Evolutionary conservation across 208 protist species (phyloP), one percentile per base, ranked within the genome.

Genomic region (Crithidia thermophila): DNA sequence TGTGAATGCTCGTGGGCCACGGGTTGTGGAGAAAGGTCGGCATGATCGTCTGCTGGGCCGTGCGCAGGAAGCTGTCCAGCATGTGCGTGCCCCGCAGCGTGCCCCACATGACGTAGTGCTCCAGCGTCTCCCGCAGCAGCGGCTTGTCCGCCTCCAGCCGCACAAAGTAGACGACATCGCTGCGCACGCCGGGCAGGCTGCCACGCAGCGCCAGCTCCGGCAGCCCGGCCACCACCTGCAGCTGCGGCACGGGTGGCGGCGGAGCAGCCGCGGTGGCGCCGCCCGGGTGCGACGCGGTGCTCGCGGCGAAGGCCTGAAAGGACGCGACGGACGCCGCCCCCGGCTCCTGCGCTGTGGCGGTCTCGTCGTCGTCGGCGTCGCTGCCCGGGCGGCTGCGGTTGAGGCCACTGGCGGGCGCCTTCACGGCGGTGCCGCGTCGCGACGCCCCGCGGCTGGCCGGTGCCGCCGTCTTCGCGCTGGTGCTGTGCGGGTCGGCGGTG

Each of bases 1-100:
- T 98, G 77, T 97, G 82, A 50, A 99, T 95, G 78, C 91, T 98
- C 40, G 95, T 97, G 10, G 97, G 97, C 97, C 97, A 98, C 50
- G 82, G 82, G 66, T 96, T 96, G 34, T 75, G 68, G 47, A 97
- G 79, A 33, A 98, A 78, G 46, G 89, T 90, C 31, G 93, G 94
- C 66, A 91, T 82, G 31, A 93, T 82, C 20, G 95, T 79, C 31
- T 81, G 75, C 20, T 90, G 89, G 66, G 97, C 81, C 23, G 84
- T 59, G 40, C 94, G 93, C 16, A 98, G 83, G 64, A 98, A 91
- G 36, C 85, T 84, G 46, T 97, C 94, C 1, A 98, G 72, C 31
- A 93, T 63, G 62, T 84, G 72, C 13, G 57, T 28, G 37, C 90
- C 75, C 16, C 90, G 75, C 47, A 87, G 84, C 2, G 73, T 78